Base-by-base conservation (phyloP, 78 protist species). In the Dictyostelium intermedium region DNA sequence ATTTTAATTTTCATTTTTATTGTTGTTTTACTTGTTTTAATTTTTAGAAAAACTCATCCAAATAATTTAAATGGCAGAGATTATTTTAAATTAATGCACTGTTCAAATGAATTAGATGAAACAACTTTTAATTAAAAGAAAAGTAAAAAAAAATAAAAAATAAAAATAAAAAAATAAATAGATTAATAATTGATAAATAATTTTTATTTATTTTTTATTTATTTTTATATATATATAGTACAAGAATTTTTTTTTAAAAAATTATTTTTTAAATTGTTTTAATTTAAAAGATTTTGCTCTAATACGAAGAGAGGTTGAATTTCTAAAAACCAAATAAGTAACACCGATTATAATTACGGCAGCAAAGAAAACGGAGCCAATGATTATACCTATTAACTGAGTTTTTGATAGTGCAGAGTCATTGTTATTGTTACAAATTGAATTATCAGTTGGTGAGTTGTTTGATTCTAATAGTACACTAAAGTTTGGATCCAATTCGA, bases 61-160 rank as follows among this genome's bases (percentile, higher is more conserved):
- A 66, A 66, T 66, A 3, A 66, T 27, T 11, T 3, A 27, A 25
- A 25, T 63, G 14, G 27, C 27, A 27, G 39, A 10, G 32, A 25
- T 66, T 66, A 66, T 27, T 66, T 66, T 66, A 66, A 66, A 66
- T 66, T 66, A 66, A 66, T 66, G 74, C 27, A 66, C 27, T 66
- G 74, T 66, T 66, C 74, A 66, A 66, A 66, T 66, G 74, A 66
- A 66, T 66, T 66, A 66, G 74, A 66, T 27, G 74, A 66, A 66
- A 27, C 74, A 11, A 66, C 74, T 66, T 66, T 11, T 66, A 66
- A 66, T 66, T 25, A 61, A 60, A 60, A 23, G 0, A 1, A 63
- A 61, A 61, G 0, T 5, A 53, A 18, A 1, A 53, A 53, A 18
- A 53, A 56, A 56, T 56, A 56, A 56, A 56, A 20, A 56, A 56